Percentiles rank a stretch among this genome's conserved stretches.
Conservation (phyloP, 192 early-diverging fungal species). For the Kickxella alabastrina region DNA sequence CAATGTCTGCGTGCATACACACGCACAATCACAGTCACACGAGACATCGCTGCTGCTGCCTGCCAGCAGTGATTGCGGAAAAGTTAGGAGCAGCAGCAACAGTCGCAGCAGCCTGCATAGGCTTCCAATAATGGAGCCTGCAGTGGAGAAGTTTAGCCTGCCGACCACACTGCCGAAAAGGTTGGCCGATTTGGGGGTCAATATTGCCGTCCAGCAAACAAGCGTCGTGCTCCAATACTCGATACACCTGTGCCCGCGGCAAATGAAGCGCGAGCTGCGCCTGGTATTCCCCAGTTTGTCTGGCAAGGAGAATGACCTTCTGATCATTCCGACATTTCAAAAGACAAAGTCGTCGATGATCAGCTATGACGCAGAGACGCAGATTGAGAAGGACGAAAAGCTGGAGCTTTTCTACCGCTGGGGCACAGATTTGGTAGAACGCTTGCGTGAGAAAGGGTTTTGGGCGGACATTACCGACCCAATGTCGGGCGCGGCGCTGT, state of each 20-base stretch:
- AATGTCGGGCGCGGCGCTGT: constrained; percentile 70
- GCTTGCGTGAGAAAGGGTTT: constrained; percentile 57
- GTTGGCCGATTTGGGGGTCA: constrained; percentile 18
- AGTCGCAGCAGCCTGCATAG: too few species aligned
- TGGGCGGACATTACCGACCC: constrained; percentile 94
- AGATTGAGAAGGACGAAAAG: constrained; percentile 76
- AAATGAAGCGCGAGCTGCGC: constrained; percentile 64
- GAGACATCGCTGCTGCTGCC: too few species aligned
- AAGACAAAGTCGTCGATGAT: constrained; percentile 72
- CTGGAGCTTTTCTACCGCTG: constrained; percentile 79
- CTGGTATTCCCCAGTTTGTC: constrained; percentile 65
- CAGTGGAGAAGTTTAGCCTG: constrained; percentile 21
- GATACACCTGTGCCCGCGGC: constrained; percentile 43
- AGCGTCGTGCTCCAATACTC: constrained; percentile 35
- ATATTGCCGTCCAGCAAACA: constrained; percentile 6
- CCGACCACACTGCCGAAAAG: constrained; percentile 10
- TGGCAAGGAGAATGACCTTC: constrained; percentile 47
- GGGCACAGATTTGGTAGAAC: constrained; percentile 57
- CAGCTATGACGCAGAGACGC: constrained; percentile 62
- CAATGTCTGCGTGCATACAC: too few species aligned
- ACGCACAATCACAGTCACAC: too few species aligned
- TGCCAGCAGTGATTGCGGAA: too few species aligned
- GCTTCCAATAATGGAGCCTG: constrained; percentile 18
- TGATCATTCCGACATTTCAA: constrained; percentile 83
- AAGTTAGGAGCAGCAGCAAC: too few species aligned